phyloP scores from a whole-genome alignment of 1,284 basidiomycete species.

The Puccinia hordei region DNA sequence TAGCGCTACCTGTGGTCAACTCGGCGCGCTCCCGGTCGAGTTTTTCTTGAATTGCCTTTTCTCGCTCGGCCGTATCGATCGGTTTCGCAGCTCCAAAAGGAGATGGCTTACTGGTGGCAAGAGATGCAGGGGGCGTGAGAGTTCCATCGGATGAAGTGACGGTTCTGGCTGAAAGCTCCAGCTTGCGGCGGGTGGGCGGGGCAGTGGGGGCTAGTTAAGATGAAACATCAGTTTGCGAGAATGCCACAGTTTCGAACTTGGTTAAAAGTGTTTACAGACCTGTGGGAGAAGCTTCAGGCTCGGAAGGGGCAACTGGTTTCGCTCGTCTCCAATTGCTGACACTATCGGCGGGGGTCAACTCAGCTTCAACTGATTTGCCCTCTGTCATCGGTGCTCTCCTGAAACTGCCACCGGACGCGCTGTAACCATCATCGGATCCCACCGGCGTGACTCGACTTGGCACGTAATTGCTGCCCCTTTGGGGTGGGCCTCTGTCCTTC shows the following conservation, averaged over 20 bases:
- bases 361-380: slow-evolving; percentile 24
- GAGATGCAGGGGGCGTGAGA: slow-evolving; percentile 26
- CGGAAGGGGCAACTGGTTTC: slow-evolving; percentile 11
- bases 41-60: slow-evolving; percentile 44
- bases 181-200: slow-evolving; percentile 43
- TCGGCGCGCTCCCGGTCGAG: slow-evolving; percentile 37
- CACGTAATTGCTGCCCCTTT: slow-evolving; percentile 35
- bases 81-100: slow-evolving; percentile 43
- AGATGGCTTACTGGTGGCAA: slow-evolving; percentile 28
- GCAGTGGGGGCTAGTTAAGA: slow-evolving; percentile 8
- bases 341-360: slow-evolving; percentile 27
- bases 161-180: slow-evolving; percentile 36
- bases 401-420: slow-evolving; percentile 33
- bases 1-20: not conserved
- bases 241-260: not conserved
- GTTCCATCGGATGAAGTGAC: slow-evolving; percentile 33
- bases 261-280: not conserved
- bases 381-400: slow-evolving; percentile 14
- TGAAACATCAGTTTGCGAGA: not conserved
- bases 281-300: slow-evolving; percentile 16
- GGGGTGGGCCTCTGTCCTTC: slow-evolving; percentile 39
- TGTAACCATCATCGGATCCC: slow-evolving; percentile 43
- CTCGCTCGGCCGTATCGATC: slow-evolving; percentile 36
- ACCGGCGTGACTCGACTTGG: slow-evolving; percentile 26
- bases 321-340: slow-evolving; percentile 44